A percentile compares a stretch with the other conserved stretches of the same genome.
These are phyloP conservation scores for Phaeolepiota aurea DNA, from an alignment of 768 basidiomycete genomes.

Conservation along the genomic window DNA sequence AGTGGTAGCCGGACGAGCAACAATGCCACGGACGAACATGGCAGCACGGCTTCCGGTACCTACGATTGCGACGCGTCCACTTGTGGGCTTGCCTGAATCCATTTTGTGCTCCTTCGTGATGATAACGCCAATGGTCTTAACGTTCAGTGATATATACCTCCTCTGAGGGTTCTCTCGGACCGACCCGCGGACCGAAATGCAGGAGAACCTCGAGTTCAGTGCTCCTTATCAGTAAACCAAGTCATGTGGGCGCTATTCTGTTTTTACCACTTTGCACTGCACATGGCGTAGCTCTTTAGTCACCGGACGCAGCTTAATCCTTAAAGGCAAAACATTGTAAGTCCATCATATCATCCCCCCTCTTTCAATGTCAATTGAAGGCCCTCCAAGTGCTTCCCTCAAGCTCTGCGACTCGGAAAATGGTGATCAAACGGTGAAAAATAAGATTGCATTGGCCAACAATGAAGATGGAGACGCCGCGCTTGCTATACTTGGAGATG, in stretches of 20 bases:
- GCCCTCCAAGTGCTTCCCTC: neutral
- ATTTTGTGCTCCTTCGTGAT: neutral
- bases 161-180: neutral
- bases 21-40: constrained; percentile 39
- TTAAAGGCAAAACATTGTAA: no score
- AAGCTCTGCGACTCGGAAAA: no score
- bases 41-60: constrained; percentile 33
- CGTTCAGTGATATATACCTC: neutral
- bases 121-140: neutral
- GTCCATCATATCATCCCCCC: no score
- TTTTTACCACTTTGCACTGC: no score
- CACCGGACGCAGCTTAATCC: no score
- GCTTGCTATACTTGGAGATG: constrained; percentile 18
- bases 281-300: no score
- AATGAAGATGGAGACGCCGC: constrained; percentile 19
- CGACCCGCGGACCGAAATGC: neutral
- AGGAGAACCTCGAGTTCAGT: no score
- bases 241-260: no score
- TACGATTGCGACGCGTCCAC: constrained; percentile 30
- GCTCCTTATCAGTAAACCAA: no score
- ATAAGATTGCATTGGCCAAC: neutral
- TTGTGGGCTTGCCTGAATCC: constrained; percentile 13
- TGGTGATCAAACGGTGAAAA: neutral
- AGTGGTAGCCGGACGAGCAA: constrained; percentile 28
- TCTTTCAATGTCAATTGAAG: neutral